Conservation (phyloP, 768 basidiomycete species). For the Paxillus rubicundulus region DNA sequence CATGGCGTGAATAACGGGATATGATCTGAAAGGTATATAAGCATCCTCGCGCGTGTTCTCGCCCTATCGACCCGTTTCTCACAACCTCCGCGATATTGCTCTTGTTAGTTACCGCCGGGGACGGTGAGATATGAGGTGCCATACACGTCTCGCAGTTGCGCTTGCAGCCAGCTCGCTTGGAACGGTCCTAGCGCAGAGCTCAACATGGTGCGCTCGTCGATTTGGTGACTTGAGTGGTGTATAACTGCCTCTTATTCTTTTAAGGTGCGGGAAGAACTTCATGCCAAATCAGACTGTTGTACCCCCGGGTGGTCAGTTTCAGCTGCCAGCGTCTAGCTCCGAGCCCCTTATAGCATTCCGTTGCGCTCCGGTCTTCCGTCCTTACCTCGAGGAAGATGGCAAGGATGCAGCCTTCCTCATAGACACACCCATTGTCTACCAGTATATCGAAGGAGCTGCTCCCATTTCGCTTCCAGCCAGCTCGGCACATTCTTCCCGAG, state of each 20-base stretch:
- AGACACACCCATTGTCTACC: conserved; percentile 38
- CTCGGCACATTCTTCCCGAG: neutral
- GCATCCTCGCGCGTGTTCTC: neutral
- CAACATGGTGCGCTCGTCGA: conserved; percentile 22
- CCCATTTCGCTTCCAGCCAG: conserved; percentile 25
- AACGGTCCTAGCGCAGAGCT: conserved; percentile 17
- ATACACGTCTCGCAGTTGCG: conserved; percentile 1
- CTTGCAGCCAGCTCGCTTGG: conserved; percentile 11
- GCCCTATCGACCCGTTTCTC: neutral
- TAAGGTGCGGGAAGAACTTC: conserved; percentile 56
- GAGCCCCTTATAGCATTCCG: conserved; percentile 44
- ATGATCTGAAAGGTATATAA: neutral
- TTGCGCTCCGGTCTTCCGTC: conserved; percentile 45
- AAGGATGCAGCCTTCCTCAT: conserved; percentile 29
- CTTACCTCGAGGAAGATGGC: conserved; percentile 45
- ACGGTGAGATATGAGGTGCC: conserved; percentile 16
- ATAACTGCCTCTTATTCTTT: neutral
- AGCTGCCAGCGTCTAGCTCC: conserved; percentile 31
- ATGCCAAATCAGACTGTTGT: conserved; percentile 40
- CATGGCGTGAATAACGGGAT: conserved; percentile 2
- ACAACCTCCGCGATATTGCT: neutral
- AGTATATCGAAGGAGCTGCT: conserved; percentile 33
- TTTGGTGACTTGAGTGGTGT: neutral
- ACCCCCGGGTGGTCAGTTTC: conserved; percentile 47
- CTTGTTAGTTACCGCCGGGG: neutral